phyloP scores from a whole-genome alignment of 495 filamentous ascomycete genomes.

The Neurospora sp. region DNA sequence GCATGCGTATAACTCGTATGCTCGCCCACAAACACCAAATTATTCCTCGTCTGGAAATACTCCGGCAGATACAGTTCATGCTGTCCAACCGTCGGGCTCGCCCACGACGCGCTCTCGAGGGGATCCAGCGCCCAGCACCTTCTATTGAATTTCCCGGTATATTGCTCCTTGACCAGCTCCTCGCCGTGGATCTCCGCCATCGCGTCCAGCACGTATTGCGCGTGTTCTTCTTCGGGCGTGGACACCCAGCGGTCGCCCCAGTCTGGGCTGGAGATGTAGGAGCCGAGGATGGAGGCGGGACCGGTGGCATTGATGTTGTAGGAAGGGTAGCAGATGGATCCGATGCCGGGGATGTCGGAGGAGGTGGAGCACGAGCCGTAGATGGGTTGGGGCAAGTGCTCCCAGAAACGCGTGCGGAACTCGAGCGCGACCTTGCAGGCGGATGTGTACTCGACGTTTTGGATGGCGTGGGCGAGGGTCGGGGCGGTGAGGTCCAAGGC shows the following conservation, averaged over 20 bases:
- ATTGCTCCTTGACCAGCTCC: conserved; percentile 40
- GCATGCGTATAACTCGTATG: conserved; percentile 67
- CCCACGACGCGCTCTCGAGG: conserved; percentile 46
- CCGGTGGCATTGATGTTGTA: conserved; percentile 53
- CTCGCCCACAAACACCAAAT: conserved; percentile 60
- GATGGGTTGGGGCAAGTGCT: conserved; percentile 50
- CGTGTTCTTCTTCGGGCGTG: conserved; percentile 12
- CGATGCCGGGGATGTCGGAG: conserved; percentile 48
- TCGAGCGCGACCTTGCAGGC: conserved; percentile 59
- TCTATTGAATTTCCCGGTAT: conserved; percentile 48
- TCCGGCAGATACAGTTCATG: conserved; percentile 58
- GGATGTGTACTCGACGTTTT: conserved; percentile 43
- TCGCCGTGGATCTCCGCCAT: conserved; percentile 50
- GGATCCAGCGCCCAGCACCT: conserved; percentile 50
- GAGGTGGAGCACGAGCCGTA: conserved; percentile 48
- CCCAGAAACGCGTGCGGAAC: conserved; percentile 59
- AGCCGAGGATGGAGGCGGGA: conserved; percentile 52
- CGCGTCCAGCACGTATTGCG: conserved; percentile 31
- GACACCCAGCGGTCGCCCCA: conserved; percentile 20
- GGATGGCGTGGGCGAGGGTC: conserved; percentile 41
- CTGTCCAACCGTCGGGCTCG: conserved; percentile 44
- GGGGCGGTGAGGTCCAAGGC: conserved; percentile 28
- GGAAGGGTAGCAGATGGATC: conserved; percentile 51
- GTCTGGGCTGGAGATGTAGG: conserved; percentile 38
- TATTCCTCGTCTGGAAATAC: conserved; percentile 56